Evolutionary conservation across 2,329 filamentous ascomycete species (phyloP).

Genomic region (Coniochaeta sp.): DNA sequence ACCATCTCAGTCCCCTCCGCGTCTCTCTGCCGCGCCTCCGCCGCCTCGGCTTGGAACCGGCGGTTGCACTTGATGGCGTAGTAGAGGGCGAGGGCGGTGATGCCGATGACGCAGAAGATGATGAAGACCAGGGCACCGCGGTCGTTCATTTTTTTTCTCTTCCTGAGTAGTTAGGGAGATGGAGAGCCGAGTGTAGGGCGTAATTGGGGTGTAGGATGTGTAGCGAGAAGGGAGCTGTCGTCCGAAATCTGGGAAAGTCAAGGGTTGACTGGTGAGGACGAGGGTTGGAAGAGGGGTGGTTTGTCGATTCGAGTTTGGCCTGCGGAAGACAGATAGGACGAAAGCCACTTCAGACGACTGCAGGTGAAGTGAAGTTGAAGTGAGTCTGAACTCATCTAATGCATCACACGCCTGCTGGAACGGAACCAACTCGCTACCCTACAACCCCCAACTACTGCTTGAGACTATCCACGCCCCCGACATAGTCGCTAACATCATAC

Average conservation of each 20-base stretch:
- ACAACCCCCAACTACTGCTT: background rate
- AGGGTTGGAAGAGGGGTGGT: background rate
- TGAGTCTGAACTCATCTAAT: too few relatives aligned
- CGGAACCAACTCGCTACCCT: background rate
- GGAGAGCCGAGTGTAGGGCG: too few relatives aligned
- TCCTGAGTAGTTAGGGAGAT: too few relatives aligned
- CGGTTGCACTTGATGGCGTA: constrained; percentile 15
- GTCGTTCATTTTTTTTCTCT: constrained; percentile 11
- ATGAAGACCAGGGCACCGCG: constrained; percentile 21
- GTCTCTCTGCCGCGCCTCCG: constrained; percentile 10
- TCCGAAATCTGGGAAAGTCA: too few relatives aligned
- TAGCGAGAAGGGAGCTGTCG: too few relatives aligned
- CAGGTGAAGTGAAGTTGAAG: background rate
- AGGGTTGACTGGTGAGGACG: too few relatives aligned
- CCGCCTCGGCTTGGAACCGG: constrained; percentile 17
- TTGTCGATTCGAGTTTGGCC: too few relatives aligned
- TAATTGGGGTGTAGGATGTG: too few relatives aligned
- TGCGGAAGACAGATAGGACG: too few relatives aligned
- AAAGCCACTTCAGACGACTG: background rate
- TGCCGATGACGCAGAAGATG: constrained; percentile 18
- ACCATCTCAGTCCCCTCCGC: constrained; percentile 8
- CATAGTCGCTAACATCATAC: constrained; percentile 56
- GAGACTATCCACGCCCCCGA: constrained; percentile 23
- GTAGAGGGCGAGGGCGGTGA: constrained; percentile 14
- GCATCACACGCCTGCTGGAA: background rate